These are phyloP conservation scores for Sugiyamaella qingdaonensis DNA, from an alignment of 805 yeast species.

Conservation along the genomic window DNA sequence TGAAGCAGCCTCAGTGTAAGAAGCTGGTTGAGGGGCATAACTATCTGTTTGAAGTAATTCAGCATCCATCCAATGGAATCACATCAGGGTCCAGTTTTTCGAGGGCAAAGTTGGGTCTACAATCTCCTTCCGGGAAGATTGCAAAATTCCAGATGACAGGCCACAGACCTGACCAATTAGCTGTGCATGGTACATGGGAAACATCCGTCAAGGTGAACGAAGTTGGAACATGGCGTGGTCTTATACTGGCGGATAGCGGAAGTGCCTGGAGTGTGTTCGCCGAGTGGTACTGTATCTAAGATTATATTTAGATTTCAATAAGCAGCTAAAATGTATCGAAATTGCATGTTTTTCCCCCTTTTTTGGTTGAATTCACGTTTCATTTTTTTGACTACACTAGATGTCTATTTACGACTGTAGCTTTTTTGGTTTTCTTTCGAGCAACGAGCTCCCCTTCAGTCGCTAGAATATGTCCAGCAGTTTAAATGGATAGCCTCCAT, in stretches of 20 bases:
- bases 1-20: conserved; percentile 78
- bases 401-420: not conserved
- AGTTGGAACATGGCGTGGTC: conserved; percentile 76
- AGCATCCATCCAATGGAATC: conserved; percentile 55
- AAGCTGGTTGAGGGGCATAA: conserved; percentile 52
- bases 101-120: conserved; percentile 61
- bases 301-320: too few species aligned
- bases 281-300: conserved; percentile 74
- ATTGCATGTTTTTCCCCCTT: too few species aligned
- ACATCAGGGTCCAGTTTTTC: conserved; percentile 36
- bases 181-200: conserved; percentile 45
- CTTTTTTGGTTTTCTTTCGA: not conserved
- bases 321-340: not conserved
- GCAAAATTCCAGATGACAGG: conserved; percentile 51
- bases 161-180: conserved; percentile 14
- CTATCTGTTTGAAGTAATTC: conserved; percentile 61
- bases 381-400: not conserved
- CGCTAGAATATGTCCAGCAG: conserved; percentile 39
- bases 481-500: conserved; percentile 70
- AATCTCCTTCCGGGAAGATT: conserved; percentile 81
- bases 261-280: conserved; percentile 84
- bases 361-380: not conserved
- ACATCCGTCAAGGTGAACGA: conserved; percentile 61
- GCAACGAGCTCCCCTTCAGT: not conserved
- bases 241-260: conserved; percentile 73